Conservation (phyloP, 352 stramenopile species). For the Pythium insidiosum region DNA sequence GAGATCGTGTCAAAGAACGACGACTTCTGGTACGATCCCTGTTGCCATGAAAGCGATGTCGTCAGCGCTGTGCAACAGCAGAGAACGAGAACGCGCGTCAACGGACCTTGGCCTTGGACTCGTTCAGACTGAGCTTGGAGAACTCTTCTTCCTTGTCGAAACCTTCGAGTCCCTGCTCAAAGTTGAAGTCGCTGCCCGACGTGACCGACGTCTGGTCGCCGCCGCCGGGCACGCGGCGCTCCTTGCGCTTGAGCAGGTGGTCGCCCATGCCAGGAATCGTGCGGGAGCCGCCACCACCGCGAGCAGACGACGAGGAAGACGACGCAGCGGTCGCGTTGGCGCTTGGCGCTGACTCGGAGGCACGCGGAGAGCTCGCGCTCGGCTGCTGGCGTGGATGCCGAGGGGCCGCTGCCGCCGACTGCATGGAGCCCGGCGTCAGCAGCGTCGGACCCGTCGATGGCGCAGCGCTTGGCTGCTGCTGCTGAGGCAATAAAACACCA, state of each 20-base stretch:
- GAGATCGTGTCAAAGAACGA: conserved; percentile 90
- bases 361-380: conserved; percentile 11
- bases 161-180: conserved; percentile 45
- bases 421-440: conserved; percentile 47
- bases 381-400: conserved; percentile 3
- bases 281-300: conserved; percentile 13
- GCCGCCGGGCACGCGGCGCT: conserved; percentile 45
- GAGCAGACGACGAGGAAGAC: too few relatives aligned
- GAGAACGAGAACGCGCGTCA: background rate
- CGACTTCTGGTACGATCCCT: conserved; percentile 81
- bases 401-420: conserved; percentile 9
- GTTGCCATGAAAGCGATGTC: background rate
- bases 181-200: conserved; percentile 53
- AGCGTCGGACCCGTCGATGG: conserved; percentile 24
- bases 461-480: too few relatives aligned
- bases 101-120: conserved; percentile 24
- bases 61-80: background rate
- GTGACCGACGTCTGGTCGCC: conserved; percentile 16
- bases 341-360: conserved; percentile 11
- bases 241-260: conserved; percentile 73
- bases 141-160: conserved; percentile 82
- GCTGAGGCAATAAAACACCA: too few relatives aligned
- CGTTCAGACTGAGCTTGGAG: conserved; percentile 47
- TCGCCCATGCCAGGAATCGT: conserved; percentile 81
- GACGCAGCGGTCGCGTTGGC: conserved; percentile 5